Conservation (phyloP, 805 yeast genomes). For the Teunomyces barrocoloradensis region DNA sequence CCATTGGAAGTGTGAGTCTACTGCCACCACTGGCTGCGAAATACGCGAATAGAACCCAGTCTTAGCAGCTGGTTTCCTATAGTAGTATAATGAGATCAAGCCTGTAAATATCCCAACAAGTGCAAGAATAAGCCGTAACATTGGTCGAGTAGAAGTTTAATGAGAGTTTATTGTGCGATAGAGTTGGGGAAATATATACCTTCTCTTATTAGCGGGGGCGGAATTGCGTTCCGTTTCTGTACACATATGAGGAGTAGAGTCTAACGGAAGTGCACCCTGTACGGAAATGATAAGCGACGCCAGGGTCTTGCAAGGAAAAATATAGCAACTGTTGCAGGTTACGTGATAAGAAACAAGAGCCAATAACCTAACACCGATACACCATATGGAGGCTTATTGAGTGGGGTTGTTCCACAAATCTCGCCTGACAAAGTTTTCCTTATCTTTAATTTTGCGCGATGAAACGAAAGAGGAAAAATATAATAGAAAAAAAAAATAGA, state of each 20-base stretch:
- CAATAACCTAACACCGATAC: no score
- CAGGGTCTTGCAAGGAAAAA: not conserved
- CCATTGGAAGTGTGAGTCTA: slow-evolving; percentile 25
- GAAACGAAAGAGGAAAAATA: not conserved
- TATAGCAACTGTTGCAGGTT: no score
- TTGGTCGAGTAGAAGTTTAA: no score
- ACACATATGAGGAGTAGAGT: not conserved
- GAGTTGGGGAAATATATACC: not conserved
- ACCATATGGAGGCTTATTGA: no score
- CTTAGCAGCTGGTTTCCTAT: not conserved
- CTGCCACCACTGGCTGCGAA: slow-evolving; percentile 12
- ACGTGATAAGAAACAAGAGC: no score
- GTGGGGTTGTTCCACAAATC: no score
- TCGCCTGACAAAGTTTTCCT: no score
- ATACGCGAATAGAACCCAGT: not conserved
- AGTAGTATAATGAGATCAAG: not conserved
- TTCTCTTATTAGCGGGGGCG: slow-evolving; percentile 1
- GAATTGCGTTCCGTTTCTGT: slow-evolving; percentile 1
- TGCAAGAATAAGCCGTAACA: not conserved
- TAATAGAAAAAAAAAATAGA: not conserved
- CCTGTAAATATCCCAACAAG: not conserved
- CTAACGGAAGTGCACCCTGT: not conserved
- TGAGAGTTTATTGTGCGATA: no score
- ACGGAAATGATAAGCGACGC: not conserved
- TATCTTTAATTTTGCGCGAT: no score